These are phyloP conservation scores for Phaeosphaeriaceae sp. DNA, from an alignment of 2,329 filamentous ascomycete species.

Conservation along the genomic window DNA sequence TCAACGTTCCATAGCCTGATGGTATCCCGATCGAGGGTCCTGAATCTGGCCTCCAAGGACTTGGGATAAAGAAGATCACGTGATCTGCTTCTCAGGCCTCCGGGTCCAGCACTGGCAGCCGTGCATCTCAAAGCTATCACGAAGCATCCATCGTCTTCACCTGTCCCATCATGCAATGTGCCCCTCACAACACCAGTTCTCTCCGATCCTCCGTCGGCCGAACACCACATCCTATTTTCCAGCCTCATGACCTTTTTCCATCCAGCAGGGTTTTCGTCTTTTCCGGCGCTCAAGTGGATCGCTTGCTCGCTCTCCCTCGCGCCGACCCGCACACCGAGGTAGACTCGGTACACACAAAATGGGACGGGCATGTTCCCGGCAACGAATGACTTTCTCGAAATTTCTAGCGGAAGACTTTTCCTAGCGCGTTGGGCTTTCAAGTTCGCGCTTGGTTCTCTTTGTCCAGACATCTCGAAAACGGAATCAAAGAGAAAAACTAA, in stretches of 20 bases:
- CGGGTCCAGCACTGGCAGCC: neutral
- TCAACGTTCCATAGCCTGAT: neutral
- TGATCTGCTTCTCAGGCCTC: neutral
- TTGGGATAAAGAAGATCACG: neutral
- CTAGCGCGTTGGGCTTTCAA: neutral
- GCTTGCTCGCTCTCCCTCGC: conserved; percentile 1
- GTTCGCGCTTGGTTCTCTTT: neutral
- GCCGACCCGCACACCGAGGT: conserved; percentile 11
- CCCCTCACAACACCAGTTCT: neutral
- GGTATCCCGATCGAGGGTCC: neutral
- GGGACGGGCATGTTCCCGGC: neutral
- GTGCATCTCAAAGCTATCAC: neutral
- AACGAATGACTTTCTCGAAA: neutral
- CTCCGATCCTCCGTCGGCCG: conserved; percentile 6
- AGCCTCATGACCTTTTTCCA: neutral
- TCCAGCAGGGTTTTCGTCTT: neutral
- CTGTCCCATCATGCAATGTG: neutral
- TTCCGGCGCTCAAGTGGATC: conserved; percentile 2
- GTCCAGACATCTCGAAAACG: neutral
- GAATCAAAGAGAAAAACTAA: neutral
- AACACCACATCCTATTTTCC: neutral
- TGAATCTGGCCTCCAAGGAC: neutral
- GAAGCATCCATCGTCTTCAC: neutral
- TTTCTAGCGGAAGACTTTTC: conserved; percentile 8
- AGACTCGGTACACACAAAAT: neutral